Evolutionary conservation across 2,329 filamentous ascomycete genomes (phyloP).

Genomic region (Stagonosporopsis tanaceti): DNA sequence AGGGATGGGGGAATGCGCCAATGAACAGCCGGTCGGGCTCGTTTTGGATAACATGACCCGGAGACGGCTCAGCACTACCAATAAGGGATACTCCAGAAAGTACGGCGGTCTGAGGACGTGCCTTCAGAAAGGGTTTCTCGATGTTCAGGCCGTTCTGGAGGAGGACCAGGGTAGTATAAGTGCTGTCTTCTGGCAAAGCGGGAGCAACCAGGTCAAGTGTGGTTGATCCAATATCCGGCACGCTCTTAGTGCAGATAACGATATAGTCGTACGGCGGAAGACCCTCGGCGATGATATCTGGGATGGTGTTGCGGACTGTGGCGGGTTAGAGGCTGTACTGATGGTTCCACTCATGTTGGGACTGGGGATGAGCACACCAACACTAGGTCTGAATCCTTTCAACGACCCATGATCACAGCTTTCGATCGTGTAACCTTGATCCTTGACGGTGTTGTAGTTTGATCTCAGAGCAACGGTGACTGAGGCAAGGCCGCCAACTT

Average conservation of each 20-base stretch:
- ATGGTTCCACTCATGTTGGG: neutral
- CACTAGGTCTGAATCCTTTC: constrained; percentile 58
- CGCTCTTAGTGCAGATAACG: constrained; percentile 66
- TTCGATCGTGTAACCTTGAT: constrained; percentile 62
- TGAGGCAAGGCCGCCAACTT: constrained; percentile 58
- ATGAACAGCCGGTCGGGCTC: constrained; percentile 61
- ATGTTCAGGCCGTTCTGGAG: constrained; percentile 72
- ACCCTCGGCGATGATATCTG: constrained; percentile 51
- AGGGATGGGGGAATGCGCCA: constrained; percentile 58
- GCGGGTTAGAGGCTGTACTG: neutral
- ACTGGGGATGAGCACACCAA: constrained; percentile 42
- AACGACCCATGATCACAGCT: constrained; percentile 64
- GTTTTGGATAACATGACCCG: constrained; percentile 62
- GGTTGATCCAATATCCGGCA: constrained; percentile 61
- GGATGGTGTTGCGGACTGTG: constrained; percentile 58
- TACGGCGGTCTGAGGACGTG: constrained; percentile 62
- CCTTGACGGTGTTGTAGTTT: constrained; percentile 60
- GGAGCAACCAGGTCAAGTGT: constrained; percentile 60
- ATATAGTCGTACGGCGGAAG: constrained; percentile 62
- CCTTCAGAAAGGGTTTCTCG: constrained; percentile 60
- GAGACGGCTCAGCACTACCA: constrained; percentile 58
- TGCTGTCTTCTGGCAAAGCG: constrained; percentile 58
- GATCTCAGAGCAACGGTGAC: constrained; percentile 66
- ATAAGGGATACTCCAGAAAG: constrained; percentile 64
- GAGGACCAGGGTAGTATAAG: constrained; percentile 63